Base-by-base conservation (phyloP, 345 rosid genomes). In the Noccaea caerulescens region DNA sequence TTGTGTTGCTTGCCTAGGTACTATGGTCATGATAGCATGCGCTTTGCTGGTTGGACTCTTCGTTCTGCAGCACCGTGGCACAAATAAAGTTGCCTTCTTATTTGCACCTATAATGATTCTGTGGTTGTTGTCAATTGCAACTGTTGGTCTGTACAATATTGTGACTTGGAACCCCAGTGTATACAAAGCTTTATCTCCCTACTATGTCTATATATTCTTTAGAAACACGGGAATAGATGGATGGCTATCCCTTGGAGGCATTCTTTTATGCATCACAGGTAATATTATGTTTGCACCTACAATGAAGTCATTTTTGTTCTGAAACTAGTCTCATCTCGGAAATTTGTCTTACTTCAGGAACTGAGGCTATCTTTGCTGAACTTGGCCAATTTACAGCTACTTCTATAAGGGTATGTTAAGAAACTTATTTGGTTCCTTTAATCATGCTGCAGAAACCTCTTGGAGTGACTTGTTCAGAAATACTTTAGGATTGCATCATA, bases 21-120 rank as follows among this genome's bases (percentile, higher is more conserved):
- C 85, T 77, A 83, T 87, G 84, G 82, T 88, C 64, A 58, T 78
- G 80, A 75, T 88, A 76, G 86, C 92, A 45, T 81, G 91, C 55
- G 65, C 79, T 53, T 70, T 87, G 75, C 76, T 94, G 83, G 85
- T 89, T 73, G 90, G 97, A 58, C 93, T 89, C 68, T 94, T 94
- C 65, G 89, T 92, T 82, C 71, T 90, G 84, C 99, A 91, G 82
- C 87, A 94, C 78, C 84, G 79, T 37, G 97, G 99, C 53, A 89
- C 87, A 50, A 81, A 87, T 77, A 81, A 77, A 81, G 86, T 84
- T 60, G 88, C 89, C 51, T 86, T 87, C 76, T 33, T 84, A 61
- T 91, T 94, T 81, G 71, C 97, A 62, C 97, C 97, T 7, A 79
- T 94, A 30, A 77, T 86, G 78, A 84, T 88, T 72, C 65, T 89